phyloP scores from a whole-genome alignment of 139 green algal species.

The Microglena sp. region DNA sequence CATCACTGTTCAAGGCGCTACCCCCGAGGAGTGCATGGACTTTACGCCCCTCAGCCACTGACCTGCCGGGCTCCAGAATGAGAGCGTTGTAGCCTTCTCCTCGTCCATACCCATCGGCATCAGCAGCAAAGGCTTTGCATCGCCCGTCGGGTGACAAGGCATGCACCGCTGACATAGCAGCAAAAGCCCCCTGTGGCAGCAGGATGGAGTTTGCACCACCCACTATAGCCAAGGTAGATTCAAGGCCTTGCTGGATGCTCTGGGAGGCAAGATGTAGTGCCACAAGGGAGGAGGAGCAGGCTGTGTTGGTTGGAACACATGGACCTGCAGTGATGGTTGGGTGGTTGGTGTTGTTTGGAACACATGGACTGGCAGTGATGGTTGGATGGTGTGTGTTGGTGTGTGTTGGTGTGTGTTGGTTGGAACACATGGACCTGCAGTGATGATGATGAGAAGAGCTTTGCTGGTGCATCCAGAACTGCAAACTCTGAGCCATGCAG shows the following conservation, averaged over 20 bases:
- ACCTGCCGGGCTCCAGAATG: conserved; percentile 31
- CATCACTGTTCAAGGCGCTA: conserved; percentile 81
- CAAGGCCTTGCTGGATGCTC: conserved; percentile 25
- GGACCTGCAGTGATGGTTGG: no score
- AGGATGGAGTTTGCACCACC: conserved; percentile 68
- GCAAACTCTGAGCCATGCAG: no score
- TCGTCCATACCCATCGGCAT: conserved; percentile 75
- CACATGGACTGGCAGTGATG: not conserved
- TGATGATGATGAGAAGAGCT: no score
- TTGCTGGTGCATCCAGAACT: no score
- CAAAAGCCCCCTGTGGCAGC: conserved; percentile 39
- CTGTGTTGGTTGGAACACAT: conserved; percentile 69
- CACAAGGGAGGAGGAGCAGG: conserved; percentile 78
- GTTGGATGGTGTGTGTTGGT: no score
- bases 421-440: no score
- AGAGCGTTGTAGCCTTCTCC: conserved; percentile 60
- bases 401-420: no score
- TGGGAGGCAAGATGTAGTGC: conserved; percentile 55
- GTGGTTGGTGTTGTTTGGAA: no score
- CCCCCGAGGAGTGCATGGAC: conserved; percentile 33
- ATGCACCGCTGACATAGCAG: conserved; percentile 57
- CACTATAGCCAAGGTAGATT: conserved; percentile 21
- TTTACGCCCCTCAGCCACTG: not conserved
- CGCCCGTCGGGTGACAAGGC: conserved; percentile 55
- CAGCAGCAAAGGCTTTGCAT: conserved; percentile 74